These are phyloP conservation scores for Gastrolobium bilobum DNA, from an alignment of 306 rosid species.

Conservation along the genomic window DNA sequence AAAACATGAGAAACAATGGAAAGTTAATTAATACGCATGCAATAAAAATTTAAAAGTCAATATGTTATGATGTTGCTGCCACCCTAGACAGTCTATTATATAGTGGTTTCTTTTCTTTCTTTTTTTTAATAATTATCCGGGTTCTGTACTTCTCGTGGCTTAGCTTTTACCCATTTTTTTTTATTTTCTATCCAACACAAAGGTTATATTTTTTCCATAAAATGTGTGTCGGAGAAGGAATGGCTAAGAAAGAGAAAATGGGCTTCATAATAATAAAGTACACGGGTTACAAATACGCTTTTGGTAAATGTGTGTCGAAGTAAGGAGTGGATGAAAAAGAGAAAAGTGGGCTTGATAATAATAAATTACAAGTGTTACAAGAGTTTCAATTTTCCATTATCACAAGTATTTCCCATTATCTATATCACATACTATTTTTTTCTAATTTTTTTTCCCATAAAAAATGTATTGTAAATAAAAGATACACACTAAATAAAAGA, in stretches of 20 bases:
- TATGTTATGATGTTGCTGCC: not conserved
- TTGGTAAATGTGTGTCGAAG: not conserved
- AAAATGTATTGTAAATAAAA: too few relatives aligned
- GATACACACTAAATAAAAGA: too few relatives aligned
- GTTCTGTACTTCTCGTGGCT: not conserved
- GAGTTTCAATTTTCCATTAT: too few relatives aligned
- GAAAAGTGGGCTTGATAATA: too few relatives aligned
- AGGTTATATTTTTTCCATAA: not conserved
- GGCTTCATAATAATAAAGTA: not conserved
- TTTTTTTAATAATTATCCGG: not conserved
- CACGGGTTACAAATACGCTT: not conserved
- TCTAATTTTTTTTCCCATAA: too few relatives aligned
- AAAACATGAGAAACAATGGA: conserved; percentile 8
- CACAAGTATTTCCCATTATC: too few relatives aligned
- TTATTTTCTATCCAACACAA: not conserved
- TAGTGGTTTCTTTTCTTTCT: not conserved
- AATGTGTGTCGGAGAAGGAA: conserved; percentile 35
- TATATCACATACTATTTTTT: too few relatives aligned
- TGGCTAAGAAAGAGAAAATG: not conserved
- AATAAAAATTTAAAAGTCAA: not conserved
- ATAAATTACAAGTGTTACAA: too few relatives aligned
- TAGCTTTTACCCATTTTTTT: not conserved
- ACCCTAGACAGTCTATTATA: not conserved
- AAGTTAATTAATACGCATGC: conserved; percentile 23
- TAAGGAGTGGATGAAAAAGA: too few relatives aligned